A percentile compares a stretch with the other conserved stretches of the same genome.
These are phyloP conservation scores for Adansonia digitata DNA, from an alignment of 345 rosid genomes.

Conservation along the genomic window DNA sequence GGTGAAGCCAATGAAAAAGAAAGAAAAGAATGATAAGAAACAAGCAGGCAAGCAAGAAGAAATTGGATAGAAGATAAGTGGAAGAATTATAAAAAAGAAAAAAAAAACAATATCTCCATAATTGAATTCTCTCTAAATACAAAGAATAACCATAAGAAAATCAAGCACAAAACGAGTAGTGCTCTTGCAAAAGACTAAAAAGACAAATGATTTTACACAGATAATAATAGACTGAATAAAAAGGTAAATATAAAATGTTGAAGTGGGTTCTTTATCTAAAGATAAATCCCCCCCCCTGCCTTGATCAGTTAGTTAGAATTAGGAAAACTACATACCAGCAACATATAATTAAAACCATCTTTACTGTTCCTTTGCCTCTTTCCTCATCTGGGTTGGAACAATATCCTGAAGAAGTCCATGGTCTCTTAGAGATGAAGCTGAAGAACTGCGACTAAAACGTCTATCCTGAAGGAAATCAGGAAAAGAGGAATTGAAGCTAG, in stretches of 20 bases:
- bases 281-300: slow-evolving; percentile 2
- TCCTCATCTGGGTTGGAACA: slow-evolving; percentile 66
- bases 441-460: slow-evolving; percentile 13
- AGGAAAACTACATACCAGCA: slow-evolving; percentile 37
- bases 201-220: slow-evolving; percentile 4
- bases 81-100: not conserved
- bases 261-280: slow-evolving; percentile 18
- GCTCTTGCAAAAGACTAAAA: slow-evolving; percentile 14
- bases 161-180: not conserved
- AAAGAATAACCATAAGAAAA: slow-evolving; percentile 25
- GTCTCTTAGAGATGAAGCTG: slow-evolving; percentile 44
- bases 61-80: not conserved
- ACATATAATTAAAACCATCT: not conserved
- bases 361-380: slow-evolving; percentile 34
- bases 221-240: not conserved
- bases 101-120: slow-evolving; percentile 20
- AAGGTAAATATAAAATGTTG: slow-evolving; percentile 7
- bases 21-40: not conserved
- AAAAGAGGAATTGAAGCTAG: slow-evolving; percentile 25
- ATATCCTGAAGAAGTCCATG: slow-evolving; percentile 93
- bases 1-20: slow-evolving; percentile 2
- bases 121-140: slow-evolving; percentile 19
- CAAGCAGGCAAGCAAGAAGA: not conserved
- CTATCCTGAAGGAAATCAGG: slow-evolving; percentile 34
- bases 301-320: slow-evolving; percentile 22